Base-by-base conservation (phyloP, 2,329 filamentous ascomycete genomes). In the Aspergillus luchuensis region DNA sequence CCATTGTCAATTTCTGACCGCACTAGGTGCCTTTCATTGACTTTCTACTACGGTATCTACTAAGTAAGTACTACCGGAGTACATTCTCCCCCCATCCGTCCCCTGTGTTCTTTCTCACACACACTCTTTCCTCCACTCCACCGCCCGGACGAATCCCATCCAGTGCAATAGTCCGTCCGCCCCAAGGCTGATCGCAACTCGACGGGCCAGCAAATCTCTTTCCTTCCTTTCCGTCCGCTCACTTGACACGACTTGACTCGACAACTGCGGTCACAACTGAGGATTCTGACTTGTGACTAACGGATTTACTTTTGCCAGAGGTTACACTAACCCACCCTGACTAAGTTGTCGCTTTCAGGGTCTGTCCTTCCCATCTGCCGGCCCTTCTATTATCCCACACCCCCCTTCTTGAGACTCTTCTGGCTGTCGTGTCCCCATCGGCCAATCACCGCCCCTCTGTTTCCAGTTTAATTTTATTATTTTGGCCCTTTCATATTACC, bases 171-270 rank as follows among this genome's bases (percentile, higher is more conserved):
- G 60, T 56, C 53, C 59, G 39, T 59, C 56, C 57, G 45, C 59
- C 58, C 61, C 55, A 43, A 58, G 58, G 59, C 50, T 66, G 64
- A 66, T 66, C 64, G 38, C 43, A 33, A 33, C 56, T 59, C 33
- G 51, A 59, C 57, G 45, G 47, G 43, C 60, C 57, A 63, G 56
- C 61, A 60, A 63, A 64, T 64, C 63, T 64, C 63, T 64, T 61
- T 57, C 51, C 57, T 54, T 58, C 17, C 47, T 52, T 28, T 60
- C 45, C 30, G 30, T 52, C 52, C 30, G n/a, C 56, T 53, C 36
- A 56, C 58, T 28, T 28, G 25, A 28, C 2, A 8, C 8, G 48
- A 59, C 53, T 36, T 48, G 39, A 47, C 25, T 36, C 33, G 11
- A 36, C 33, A 36, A 30, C 43, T 51, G 30, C 13, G 41, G 39